Percentiles rank a stretch among this genome's conserved stretches.
Evolutionary conservation across 306 rosid species (phyloP).

Genomic region (Arachis hypogaea): DNA sequence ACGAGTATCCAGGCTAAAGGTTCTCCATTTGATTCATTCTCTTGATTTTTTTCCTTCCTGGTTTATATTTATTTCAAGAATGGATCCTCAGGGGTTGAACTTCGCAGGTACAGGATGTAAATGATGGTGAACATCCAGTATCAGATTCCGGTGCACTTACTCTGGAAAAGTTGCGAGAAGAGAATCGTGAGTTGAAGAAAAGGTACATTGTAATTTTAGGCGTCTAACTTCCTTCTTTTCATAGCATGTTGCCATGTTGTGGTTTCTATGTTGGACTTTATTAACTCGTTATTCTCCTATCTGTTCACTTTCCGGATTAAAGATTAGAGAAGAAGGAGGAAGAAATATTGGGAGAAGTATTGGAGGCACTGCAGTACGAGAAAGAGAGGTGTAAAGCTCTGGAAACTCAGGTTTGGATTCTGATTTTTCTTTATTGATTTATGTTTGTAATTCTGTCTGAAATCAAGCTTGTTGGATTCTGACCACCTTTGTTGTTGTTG

Average conservation of each 20-base stretch:
- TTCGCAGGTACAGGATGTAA: conserved; percentile 54
- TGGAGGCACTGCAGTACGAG: conserved; percentile 53
- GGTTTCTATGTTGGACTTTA: conserved; percentile 20
- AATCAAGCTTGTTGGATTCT: not conserved
- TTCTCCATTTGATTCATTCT: conserved; percentile 32
- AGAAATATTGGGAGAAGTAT: conserved; percentile 39
- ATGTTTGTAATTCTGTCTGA: not conserved
- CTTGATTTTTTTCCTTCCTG: conserved; percentile 1
- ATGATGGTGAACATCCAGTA: conserved; percentile 25
- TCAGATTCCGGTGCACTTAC: conserved; percentile 39
- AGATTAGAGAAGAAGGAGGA: conserved; percentile 58
- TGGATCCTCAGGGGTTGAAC: conserved; percentile 27
- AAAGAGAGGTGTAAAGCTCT: conserved; percentile 63
- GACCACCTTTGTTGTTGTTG: no score
- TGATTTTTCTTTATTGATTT: not conserved
- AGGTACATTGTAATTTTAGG: conserved; percentile 52
- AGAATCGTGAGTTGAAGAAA: conserved; percentile 66
- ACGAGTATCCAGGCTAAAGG: conserved; percentile 53
- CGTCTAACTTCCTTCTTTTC: not conserved
- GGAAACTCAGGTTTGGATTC: conserved; percentile 58
- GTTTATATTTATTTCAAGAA: conserved; percentile 20
- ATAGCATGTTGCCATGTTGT: not conserved
- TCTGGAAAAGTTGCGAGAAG: conserved; percentile 59
- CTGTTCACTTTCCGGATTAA: conserved; percentile 19
- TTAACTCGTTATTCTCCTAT: conserved; percentile 1